These are phyloP conservation scores for Saccharomycopsis fodiens DNA, from an alignment of 805 yeast species.

Conservation along the genomic window DNA sequence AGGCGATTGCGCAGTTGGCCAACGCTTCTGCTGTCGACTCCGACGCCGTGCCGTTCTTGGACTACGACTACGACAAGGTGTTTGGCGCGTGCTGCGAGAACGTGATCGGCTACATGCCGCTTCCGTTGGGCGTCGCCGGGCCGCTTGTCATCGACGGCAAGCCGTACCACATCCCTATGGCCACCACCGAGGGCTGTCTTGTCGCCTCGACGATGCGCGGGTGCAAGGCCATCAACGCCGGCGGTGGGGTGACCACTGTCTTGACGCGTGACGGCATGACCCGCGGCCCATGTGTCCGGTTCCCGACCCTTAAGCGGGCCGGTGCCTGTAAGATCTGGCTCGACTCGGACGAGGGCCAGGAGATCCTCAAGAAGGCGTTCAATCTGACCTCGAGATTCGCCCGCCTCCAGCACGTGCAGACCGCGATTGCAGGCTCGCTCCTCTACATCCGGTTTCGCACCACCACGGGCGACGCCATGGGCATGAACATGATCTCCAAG, in stretches of 20 bases:
- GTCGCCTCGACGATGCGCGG: constrained; percentile 99
- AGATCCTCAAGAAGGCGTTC: constrained; percentile 74
- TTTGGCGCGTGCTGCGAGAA: constrained; percentile 99
- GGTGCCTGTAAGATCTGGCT: constrained; percentile 95
- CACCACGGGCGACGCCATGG: constrained; percentile 99
- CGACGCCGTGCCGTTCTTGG: constrained; percentile 64
- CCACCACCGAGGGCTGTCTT: constrained; percentile 97
- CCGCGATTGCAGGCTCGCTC: constrained; percentile 90
- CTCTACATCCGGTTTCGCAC: constrained; percentile 90
- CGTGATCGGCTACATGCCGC: constrained; percentile 92
- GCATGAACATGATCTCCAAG: constrained; percentile 99
- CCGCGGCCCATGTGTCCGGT: constrained; percentile 95
- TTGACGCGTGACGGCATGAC: constrained; percentile 97
- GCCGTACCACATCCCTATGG: constrained; percentile 93
- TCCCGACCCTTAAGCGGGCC: constrained; percentile 75
- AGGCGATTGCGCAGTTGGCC: constrained; percentile 78
- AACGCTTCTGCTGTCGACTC: constrained; percentile 73
- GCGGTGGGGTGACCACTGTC: constrained; percentile 93
- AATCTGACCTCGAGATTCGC: constrained; percentile 98
- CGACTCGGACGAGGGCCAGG: constrained; percentile 92
- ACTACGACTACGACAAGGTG: constrained; percentile 91
- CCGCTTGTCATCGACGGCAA: constrained; percentile 87
- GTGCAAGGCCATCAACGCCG: constrained; percentile 94
- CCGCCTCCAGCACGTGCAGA: constrained; percentile 79
- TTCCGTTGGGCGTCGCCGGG: constrained; percentile 98